phyloP scores from a whole-genome alignment of 129 eudicot genomes.

The Ambrosia trifida region DNA sequence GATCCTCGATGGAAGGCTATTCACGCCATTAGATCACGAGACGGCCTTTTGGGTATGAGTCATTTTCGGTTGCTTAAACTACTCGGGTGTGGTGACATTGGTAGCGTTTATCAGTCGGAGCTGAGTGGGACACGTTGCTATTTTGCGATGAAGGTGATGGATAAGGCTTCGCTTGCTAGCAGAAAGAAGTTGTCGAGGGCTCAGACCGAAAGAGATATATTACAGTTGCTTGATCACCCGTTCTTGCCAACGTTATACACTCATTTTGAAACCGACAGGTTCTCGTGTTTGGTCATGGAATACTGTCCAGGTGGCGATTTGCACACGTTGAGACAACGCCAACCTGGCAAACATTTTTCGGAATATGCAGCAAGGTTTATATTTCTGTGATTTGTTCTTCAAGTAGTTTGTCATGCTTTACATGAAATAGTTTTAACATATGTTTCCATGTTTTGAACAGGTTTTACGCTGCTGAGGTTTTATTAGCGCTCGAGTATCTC shows the following conservation, averaged over 20 bases:
- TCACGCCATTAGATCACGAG: constrained; percentile 65
- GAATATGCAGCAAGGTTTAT: constrained; percentile 86
- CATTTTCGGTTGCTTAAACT: constrained; percentile 72
- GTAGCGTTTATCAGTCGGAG: constrained; percentile 88
- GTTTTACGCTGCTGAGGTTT: constrained; percentile 96
- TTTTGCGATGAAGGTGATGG: constrained; percentile 97
- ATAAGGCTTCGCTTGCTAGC: constrained; percentile 83
- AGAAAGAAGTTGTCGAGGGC: constrained; percentile 86
- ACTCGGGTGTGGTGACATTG: constrained; percentile 89
- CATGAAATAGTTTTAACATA: not conserved
- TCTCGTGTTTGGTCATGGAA: constrained; percentile 91
- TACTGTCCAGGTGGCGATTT: constrained; percentile 96
- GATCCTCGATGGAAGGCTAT: constrained; percentile 98
- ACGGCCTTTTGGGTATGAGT: constrained; percentile 89
- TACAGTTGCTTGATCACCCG: constrained; percentile 93
- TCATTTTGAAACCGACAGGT: constrained; percentile 89
- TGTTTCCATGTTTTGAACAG: constrained; percentile 34
- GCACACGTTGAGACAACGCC: constrained; percentile 88
- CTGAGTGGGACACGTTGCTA: constrained; percentile 85
- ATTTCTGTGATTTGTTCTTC: constrained; percentile 11
- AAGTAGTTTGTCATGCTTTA: not conserved
- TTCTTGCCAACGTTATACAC: constrained; percentile 91
- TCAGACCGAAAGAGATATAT: constrained; percentile 85
- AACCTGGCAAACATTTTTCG: constrained; percentile 90
- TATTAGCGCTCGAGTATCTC: constrained; percentile 86